These are phyloP conservation scores for Candida yuanshanica DNA, from an alignment of 805 yeast genomes.

Conservation along the genomic window DNA sequence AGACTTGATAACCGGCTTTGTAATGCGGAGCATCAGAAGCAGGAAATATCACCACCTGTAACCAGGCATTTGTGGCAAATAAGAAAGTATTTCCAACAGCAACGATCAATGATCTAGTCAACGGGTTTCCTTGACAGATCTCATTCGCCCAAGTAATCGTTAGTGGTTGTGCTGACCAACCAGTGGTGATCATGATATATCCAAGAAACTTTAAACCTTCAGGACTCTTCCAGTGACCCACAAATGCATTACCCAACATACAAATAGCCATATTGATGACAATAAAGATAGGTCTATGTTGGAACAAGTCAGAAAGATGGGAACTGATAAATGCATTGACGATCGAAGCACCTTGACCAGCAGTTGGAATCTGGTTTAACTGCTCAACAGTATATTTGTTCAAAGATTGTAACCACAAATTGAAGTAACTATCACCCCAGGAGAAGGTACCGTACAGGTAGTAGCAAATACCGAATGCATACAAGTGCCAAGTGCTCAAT, in stretches of 20 bases:
- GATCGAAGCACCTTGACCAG: slow-evolving; percentile 26
- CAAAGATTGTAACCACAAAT: slow-evolving; percentile 26
- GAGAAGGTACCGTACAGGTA: slow-evolving; percentile 13
- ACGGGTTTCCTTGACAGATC: slow-evolving; percentile 21
- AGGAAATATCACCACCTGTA: slow-evolving; percentile 29
- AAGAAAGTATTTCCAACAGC: slow-evolving; percentile 29
- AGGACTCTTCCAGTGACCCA: slow-evolving; percentile 22
- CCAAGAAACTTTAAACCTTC: slow-evolving; percentile 12
- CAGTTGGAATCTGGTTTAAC: slow-evolving; percentile 29
- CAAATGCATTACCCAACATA: slow-evolving; percentile 19
- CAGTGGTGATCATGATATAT: slow-evolving; percentile 16
- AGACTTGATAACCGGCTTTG: slow-evolving; percentile 27
- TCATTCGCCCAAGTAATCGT: slow-evolving; percentile 27
- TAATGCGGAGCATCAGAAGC: slow-evolving; percentile 30
- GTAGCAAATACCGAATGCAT: slow-evolving; percentile 10
- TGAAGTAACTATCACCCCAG: slow-evolving; percentile 24
- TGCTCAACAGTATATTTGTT: slow-evolving; percentile 23
- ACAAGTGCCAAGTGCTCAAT: slow-evolving; percentile 12
- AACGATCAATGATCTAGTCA: slow-evolving; percentile 23
- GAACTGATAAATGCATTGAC: slow-evolving; percentile 23
- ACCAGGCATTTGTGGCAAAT: slow-evolving; percentile 29
- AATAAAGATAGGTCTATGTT: slow-evolving; percentile 26
- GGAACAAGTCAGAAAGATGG: slow-evolving; percentile 25
- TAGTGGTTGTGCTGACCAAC: slow-evolving; percentile 23
- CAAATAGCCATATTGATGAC: slow-evolving; percentile 16